phyloP scores from a whole-genome alignment of 139 green algal species.

The Ettlia oleoabundans region DNA sequence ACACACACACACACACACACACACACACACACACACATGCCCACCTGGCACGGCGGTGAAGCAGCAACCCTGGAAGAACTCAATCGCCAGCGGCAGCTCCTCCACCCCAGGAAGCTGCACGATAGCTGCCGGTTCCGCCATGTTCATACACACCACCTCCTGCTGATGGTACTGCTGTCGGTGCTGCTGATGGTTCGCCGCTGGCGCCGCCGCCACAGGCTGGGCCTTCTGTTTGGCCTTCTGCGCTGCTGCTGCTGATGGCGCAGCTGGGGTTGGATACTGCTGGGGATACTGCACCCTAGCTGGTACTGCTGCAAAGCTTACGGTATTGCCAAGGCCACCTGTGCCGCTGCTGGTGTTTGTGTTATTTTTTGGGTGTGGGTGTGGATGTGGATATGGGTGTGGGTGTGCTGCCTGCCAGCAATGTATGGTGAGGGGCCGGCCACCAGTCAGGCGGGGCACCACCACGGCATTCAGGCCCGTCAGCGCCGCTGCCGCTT shows the following conservation, averaged over 20 bases:
- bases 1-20: no score
- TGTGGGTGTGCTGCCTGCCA: neutral
- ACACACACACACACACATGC: neutral
- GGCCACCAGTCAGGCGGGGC: neutral
- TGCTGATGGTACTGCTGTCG: neutral
- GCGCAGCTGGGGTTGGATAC: no score
- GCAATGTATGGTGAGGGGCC: neutral
- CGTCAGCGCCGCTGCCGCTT: constrained; percentile 12
- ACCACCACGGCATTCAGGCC: constrained; percentile 18
- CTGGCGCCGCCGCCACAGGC: neutral
- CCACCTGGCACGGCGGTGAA: constrained; percentile 4
- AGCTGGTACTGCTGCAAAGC: no score
- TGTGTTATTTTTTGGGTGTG: neutral
- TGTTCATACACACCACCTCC: neutral
- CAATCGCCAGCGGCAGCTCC: neutral
- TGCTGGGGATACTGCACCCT: no score
- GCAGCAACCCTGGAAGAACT: neutral
- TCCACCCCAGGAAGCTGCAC: constrained; percentile 2
- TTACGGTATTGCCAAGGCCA: no score
- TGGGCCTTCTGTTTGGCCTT: no score
- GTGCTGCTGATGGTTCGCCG: neutral
- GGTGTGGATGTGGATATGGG: neutral
- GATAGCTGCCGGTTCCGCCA: neutral
- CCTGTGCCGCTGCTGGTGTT: neutral
- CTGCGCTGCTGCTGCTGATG: no score